phyloP scores from a whole-genome alignment of 2,329 filamentous ascomycete species.

The Purpureocillium lavendulum region DNA sequence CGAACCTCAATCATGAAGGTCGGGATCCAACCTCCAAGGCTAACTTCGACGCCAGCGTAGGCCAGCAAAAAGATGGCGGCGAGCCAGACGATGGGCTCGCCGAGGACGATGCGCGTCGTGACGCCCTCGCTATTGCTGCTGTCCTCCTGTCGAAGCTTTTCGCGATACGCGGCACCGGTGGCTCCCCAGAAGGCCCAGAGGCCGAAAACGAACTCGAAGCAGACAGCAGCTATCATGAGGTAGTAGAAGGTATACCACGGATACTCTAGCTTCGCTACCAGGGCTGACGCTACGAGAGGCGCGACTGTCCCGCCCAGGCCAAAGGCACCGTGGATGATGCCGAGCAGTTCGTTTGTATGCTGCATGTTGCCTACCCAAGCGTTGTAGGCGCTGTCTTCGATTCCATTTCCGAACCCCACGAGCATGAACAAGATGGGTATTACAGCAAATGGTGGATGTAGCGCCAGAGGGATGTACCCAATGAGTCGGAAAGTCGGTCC shows the following conservation, averaged over 20 bases:
- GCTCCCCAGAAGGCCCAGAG: conserved; percentile 54
- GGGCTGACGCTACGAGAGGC: conserved; percentile 62
- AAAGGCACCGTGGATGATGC: conserved; percentile 65
- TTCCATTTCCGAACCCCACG: conserved; percentile 63
- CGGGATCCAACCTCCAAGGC: conserved; percentile 69
- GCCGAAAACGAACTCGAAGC: conserved; percentile 45
- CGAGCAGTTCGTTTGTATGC: conserved; percentile 63
- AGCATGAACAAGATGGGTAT: conserved; percentile 58
- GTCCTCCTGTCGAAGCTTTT: conserved; percentile 13
- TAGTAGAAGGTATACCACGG: conserved; percentile 73
- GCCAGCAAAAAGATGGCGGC: conserved; percentile 64
- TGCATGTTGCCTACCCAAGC: conserved; percentile 63
- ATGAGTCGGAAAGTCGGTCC: conserved; percentile 54
- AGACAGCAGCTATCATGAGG: conserved; percentile 55
- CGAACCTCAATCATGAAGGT: conserved; percentile 80
- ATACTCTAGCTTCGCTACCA: conserved; percentile 55
- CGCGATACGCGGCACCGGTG: conserved; percentile 45
- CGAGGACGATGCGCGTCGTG: conserved; percentile 36
- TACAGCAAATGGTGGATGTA: conserved; percentile 62
- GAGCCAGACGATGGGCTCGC: conserved; percentile 58
- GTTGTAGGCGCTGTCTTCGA: conserved; percentile 54
- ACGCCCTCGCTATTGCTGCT: conserved; percentile 26
- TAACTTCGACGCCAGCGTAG: conserved; percentile 74
- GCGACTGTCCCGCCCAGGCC: conserved; percentile 62
- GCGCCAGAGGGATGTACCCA: conserved; percentile 55